phyloP scores from a whole-genome alignment of 352 stramenopile species.

The Globisporangium paroecandrum region DNA sequence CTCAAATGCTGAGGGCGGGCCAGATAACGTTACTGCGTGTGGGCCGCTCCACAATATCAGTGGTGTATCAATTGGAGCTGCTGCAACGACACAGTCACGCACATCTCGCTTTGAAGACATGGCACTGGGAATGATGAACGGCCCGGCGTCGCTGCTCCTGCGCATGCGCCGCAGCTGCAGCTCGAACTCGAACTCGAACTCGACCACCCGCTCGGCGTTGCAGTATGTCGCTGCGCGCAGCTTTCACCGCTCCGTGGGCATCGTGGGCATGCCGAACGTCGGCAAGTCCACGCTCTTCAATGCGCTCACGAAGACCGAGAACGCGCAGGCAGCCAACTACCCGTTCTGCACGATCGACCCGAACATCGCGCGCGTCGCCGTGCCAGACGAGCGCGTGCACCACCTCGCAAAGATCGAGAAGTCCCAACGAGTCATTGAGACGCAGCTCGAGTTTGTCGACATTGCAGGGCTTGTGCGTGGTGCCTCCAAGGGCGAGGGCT shows the following conservation, averaged over 20 bases:
- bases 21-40: no score
- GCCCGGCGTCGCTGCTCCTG: constrained; percentile 18
- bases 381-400: constrained; percentile 63
- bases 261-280: constrained; percentile 88
- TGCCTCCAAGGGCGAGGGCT: constrained; percentile 74
- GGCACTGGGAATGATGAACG: constrained; percentile 3
- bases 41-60: neutral
- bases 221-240: constrained; percentile 17
- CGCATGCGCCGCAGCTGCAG: constrained; percentile 8
- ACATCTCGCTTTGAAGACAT: neutral
- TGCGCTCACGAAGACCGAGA: constrained; percentile 79
- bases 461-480: constrained; percentile 83
- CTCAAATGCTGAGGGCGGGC: no score
- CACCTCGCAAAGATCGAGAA: constrained; percentile 66
- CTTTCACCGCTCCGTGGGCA: constrained; percentile 83
- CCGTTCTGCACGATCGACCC: constrained; percentile 89
- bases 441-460: constrained; percentile 86
- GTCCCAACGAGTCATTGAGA: constrained; percentile 72
- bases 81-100: constrained; percentile 4
- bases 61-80: neutral
- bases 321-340: constrained; percentile 85
- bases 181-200: neutral
- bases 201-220: neutral
- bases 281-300: constrained; percentile 90
- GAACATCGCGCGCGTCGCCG: constrained; percentile 74